Base-by-base conservation (phyloP, 441 rosid genomes). In the Flueggea neowawraea region DNA sequence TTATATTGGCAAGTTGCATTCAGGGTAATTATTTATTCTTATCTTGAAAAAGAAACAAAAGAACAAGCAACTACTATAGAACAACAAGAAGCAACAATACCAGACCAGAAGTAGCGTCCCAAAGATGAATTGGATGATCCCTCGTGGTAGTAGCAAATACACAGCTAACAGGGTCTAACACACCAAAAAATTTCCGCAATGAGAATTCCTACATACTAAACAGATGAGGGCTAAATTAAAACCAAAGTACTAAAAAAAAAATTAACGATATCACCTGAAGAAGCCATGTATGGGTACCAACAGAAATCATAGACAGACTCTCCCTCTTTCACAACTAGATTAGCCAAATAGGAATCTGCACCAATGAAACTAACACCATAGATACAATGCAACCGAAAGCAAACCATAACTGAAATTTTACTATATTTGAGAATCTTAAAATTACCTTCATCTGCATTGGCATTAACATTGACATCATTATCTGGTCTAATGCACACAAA, bases 41-140 rank as follows among this genome's bases (percentile, higher is more conserved):
- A 64, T 62, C 51, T 53, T 43, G 45, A n/a, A 44, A 17, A 11
- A 9, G 17, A 17, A 10, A 31, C 1, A 0, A 3, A 12, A 51
- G 28, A 3, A 4, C 16, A 14, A 32, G 53, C 14, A 43, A 58
- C 33, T 44, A 10, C 31, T 53, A 45, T 14, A 31, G 47, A 5
- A 33, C 8, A 31, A 31, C 10, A 47, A 11, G 41, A 57, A 22
- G 59, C 7, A 54, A 16, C 69, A 76, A 58, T 81, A 93, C 99
- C 99, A 76, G 76, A 76, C 96, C 97, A 70, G 97, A 79, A 67
- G 86, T 66, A 62, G 96, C 94, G 79, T 95, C 99, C 97, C 96
- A 91, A 52, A 95, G 89, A 86, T 91, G 97, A 67, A 94, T 94
- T 0, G 97, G 97, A 76, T 91, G 99, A 81, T 95, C 97, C 52